Percentiles rank a stretch among this genome's conserved stretches.
Evolutionary conservation across 2,329 filamentous ascomycete species (phyloP).

Genomic region (Metarhizium brunneum): DNA sequence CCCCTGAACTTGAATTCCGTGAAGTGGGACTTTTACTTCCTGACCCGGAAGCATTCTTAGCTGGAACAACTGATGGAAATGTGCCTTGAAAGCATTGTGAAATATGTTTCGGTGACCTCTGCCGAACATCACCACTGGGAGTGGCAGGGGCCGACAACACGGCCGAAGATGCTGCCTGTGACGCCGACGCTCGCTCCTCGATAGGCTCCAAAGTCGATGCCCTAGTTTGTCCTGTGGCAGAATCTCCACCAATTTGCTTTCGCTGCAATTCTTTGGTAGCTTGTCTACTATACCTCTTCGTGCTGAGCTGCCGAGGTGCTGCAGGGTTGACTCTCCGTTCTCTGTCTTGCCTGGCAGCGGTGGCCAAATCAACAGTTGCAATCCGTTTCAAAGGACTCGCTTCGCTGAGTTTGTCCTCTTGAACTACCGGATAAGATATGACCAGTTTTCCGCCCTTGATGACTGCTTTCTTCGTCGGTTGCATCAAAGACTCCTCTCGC

Average conservation of each 20-base stretch:
- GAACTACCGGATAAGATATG: slow-evolving; percentile 42
- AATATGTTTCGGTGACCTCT: slow-evolving; percentile 39
- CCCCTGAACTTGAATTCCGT: background rate
- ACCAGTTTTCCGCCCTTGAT: slow-evolving; percentile 27
- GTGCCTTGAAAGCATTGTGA: slow-evolving; percentile 1
- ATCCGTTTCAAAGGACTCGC: slow-evolving; percentile 35
- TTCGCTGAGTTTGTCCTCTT: slow-evolving; percentile 16
- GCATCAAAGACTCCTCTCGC: slow-evolving; percentile 8
- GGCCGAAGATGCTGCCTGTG: slow-evolving; percentile 12
- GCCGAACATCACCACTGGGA: slow-evolving; percentile 28
- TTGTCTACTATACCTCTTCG: background rate
- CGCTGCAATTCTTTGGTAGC: slow-evolving; percentile 22
- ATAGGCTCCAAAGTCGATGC: slow-evolving; percentile 3
- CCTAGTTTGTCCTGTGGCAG: background rate
- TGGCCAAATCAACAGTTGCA: slow-evolving; percentile 39
- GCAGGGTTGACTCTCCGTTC: slow-evolving; percentile 27
- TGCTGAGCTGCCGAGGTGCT: background rate
- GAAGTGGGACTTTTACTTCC: background rate
- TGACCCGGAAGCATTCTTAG: background rate
- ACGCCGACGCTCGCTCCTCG: slow-evolving; percentile 1
- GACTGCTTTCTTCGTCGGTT: slow-evolving; percentile 16
- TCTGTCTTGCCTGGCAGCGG: slow-evolving; percentile 37
- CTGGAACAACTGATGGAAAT: background rate
- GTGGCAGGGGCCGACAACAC: slow-evolving; percentile 35
- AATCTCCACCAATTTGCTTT: slow-evolving; percentile 23